phyloP scores from a whole-genome alignment of 352 stramenopile genomes.

The Globisporangium alternatum region DNA sequence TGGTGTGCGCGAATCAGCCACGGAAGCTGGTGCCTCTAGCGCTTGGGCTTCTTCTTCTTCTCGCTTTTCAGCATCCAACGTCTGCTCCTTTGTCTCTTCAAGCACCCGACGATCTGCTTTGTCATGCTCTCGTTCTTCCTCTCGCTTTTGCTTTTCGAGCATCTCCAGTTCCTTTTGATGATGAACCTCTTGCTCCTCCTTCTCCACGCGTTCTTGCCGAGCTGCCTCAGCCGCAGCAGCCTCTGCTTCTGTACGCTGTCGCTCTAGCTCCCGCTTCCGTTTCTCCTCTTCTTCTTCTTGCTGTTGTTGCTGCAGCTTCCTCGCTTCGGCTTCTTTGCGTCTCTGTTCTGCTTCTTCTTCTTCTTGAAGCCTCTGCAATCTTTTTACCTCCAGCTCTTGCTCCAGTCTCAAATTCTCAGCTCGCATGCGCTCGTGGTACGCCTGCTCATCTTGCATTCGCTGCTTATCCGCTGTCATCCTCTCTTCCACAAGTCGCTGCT shows the following conservation, averaged over 20 bases:
- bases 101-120: not conserved
- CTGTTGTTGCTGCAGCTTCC: conserved; percentile 11
- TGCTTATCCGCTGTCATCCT: not conserved
- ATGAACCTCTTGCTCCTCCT: not conserved
- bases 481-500: conserved; percentile 26
- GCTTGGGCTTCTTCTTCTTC: not conserved
- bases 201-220: not conserved
- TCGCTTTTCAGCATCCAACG: not conserved
- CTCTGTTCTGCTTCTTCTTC: conserved; percentile 29
- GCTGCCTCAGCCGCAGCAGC: not conserved
- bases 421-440: conserved; percentile 24
- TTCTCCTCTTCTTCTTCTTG: conserved; percentile 22
- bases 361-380: conserved; percentile 8
- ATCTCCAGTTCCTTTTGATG: conserved; percentile 11
- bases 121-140: conserved; percentile 14
- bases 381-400: conserved; percentile 19
- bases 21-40: not conserved
- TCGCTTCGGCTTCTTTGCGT: conserved; percentile 16
- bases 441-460: conserved; percentile 12
- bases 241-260: not conserved
- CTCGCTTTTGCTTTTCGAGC: conserved; percentile 12
- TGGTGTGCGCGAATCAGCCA: not conserved
- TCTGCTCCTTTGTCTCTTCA: not conserved
- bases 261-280: not conserved
- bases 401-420: conserved; percentile 21